A percentile compares a stretch with the other conserved stretches of the same genome.
Evolutionary conservation across 2,329 filamentous ascomycete genomes (phyloP).

Genomic region (Penicillium frequentans): DNA sequence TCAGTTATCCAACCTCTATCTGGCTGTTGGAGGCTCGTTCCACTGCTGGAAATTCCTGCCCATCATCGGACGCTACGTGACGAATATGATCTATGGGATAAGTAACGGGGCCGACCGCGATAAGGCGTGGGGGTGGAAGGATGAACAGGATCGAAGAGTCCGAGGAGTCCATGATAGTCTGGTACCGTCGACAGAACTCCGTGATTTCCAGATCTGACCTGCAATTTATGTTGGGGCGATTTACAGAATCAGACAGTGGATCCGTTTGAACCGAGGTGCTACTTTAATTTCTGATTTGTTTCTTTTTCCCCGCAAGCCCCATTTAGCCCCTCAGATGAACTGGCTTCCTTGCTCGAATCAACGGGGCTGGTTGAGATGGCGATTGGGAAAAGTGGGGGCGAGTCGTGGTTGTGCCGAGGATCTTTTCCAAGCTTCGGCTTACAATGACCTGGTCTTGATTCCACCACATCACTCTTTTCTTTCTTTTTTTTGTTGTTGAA

Average conservation of each 20-base stretch:
- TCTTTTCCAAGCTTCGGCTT: conserved; percentile 1
- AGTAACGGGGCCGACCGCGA: conserved; percentile 42
- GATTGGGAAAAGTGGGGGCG: background rate
- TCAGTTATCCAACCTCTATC: conserved; percentile 53
- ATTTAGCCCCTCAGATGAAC: background rate
- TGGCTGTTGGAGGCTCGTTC: conserved; percentile 64
- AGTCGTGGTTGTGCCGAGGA: conserved; percentile 7
- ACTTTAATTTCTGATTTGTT: background rate
- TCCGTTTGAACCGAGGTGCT: background rate
- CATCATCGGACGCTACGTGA: conserved; percentile 59
- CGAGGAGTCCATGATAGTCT: conserved; percentile 32
- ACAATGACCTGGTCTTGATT: background rate
- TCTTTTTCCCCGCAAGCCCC: background rate
- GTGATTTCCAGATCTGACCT: conserved; percentile 13
- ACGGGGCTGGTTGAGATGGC: background rate
- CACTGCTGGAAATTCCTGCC: conserved; percentile 68
- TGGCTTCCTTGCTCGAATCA: background rate
- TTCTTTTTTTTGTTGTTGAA: background rate
- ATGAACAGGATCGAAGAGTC: background rate
- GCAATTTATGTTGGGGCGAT: background rate
- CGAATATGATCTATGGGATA: conserved; percentile 40
- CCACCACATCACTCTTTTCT: background rate
- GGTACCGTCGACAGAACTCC: conserved; percentile 26
- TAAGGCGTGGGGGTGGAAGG: conserved; percentile 25
- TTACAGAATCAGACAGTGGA: background rate